phyloP scores from a whole-genome alignment of 2,329 filamentous ascomycete genomes.

The Arthroderma uncinatum region DNA sequence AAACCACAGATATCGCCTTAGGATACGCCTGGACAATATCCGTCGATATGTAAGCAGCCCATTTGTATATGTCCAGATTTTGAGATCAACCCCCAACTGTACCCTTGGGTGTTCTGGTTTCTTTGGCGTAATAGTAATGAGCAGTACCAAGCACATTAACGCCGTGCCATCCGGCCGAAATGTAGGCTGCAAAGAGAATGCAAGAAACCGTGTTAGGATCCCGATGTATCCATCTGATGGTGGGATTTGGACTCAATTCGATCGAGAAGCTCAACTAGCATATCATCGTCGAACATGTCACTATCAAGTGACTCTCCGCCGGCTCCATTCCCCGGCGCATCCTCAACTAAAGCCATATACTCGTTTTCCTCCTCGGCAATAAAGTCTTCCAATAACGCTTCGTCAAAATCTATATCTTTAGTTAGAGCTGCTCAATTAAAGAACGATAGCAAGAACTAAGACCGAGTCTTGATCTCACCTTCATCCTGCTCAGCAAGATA shows the following conservation, averaged over 20 bases:
- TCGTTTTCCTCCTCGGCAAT: slow-evolving; percentile 16
- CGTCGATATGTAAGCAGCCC: too few relatives aligned
- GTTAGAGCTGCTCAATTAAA: not conserved
- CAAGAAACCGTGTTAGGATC: slow-evolving; percentile 4
- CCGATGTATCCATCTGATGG: slow-evolving; percentile 34
- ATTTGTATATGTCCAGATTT: not conserved
- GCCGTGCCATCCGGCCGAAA: not conserved
- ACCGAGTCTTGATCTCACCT: not conserved
- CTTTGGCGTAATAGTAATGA: too few relatives aligned
- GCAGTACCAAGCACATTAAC: too few relatives aligned
- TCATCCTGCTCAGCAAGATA: not conserved
- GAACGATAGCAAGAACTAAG: not conserved
- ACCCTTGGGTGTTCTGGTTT: too few relatives aligned
- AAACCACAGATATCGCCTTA: not conserved
- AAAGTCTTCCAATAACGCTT: slow-evolving; percentile 27
- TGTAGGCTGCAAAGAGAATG: not conserved
- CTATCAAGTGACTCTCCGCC: not conserved
- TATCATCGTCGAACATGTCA: not conserved
- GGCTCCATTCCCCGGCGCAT: slow-evolving; percentile 16
- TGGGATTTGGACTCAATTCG: slow-evolving; percentile 25
- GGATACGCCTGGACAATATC: too few relatives aligned
- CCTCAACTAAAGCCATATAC: slow-evolving; percentile 16
- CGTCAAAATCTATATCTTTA: slow-evolving; percentile 13
- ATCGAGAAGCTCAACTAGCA: slow-evolving; percentile 54
- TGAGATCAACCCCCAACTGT: not conserved